Base-by-base conservation (phyloP, 345 rosid genomes). In the Excoecaria cochinchinensis region DNA sequence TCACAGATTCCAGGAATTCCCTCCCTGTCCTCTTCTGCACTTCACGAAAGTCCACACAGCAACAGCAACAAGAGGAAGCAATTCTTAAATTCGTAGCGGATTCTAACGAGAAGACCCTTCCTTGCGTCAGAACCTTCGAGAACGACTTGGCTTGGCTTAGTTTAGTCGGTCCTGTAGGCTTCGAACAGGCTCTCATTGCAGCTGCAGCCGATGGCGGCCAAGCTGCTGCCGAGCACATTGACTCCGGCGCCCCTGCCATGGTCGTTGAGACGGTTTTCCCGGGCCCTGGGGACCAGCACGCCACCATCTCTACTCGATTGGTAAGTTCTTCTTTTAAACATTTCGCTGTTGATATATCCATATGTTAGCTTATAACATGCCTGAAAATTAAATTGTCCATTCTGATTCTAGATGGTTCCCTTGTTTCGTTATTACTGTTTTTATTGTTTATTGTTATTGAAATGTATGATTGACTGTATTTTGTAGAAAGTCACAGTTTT, bases 161-260 rank as follows among this genome's bases (percentile, higher is more conserved):
- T 76, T 85, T 95, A n/a, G 89, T 95, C 48, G 97, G 95, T 38
- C 81, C 90, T 56, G 97, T 91, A 76, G 77, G 78, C 61, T 89
- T 86, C 82, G 89, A 86, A 46, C 99, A 92, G 76, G 97, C 97
- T 77, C 74, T 95, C 62, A 88, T 94, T 0, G 99, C 97, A 0
- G 97, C 97, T 22, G 97, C 99, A 0, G 91, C 97, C 5, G 99
- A 95, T 70, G 99, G 97, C 59, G 99, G 99, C 42, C 85, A 75
- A 75, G 87, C 94, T n/a, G 99, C 99, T 4, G 67, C 77, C 68
- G 94, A 92, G 5, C 97, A 92, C 44, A 73, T 91, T 5, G 81
- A 79, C 5, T 80, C 94, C 10, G 95, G 90, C 57, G 69, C 78
- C 0, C 82, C 85, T 6, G 87, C 90, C 16, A 91, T 95, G 99